phyloP scores from a whole-genome alignment of 192 early-diverging fungal genomes.

The Coemansia sp. region DNA sequence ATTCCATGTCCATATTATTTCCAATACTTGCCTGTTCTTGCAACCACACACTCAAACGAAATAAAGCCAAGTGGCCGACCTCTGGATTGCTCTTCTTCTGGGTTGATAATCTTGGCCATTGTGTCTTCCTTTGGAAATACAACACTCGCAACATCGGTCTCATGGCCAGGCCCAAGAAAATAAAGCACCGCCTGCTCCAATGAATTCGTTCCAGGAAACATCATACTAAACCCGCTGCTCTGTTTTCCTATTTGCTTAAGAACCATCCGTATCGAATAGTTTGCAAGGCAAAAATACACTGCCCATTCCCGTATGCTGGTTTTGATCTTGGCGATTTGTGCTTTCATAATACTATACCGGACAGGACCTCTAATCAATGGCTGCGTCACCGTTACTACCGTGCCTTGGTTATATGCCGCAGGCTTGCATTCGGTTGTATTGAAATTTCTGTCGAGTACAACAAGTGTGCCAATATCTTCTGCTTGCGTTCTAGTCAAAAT shows the following conservation, averaged over 20 bases:
- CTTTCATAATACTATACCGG: constrained; percentile 26
- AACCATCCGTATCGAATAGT: constrained; percentile 16
- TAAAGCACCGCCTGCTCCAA: constrained; percentile 12
- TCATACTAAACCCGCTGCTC: background rate
- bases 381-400: constrained; percentile 29
- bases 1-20: too few species aligned
- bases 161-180: constrained; percentile 11
- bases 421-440: background rate
- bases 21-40: background rate
- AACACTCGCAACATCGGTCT: constrained; percentile 1
- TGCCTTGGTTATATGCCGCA: constrained; percentile 29
- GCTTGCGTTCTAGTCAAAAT: constrained; percentile 24
- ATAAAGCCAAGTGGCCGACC: constrained; percentile 3
- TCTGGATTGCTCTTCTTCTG: background rate
- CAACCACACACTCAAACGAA: constrained; percentile 30
- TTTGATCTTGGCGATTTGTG: constrained; percentile 26
- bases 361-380: constrained; percentile 36
- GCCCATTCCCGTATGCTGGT: constrained; percentile 26
- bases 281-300: constrained; percentile 19
- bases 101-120: background rate
- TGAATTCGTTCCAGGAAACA: constrained; percentile 11
- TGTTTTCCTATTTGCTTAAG: constrained; percentile 14
- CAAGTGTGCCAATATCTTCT: constrained; percentile 10
- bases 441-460: constrained; percentile 16
- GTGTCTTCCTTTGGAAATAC: constrained; percentile 7